Conservation (phyloP, 805 yeast species). For the Starmerella sp. region DNA sequence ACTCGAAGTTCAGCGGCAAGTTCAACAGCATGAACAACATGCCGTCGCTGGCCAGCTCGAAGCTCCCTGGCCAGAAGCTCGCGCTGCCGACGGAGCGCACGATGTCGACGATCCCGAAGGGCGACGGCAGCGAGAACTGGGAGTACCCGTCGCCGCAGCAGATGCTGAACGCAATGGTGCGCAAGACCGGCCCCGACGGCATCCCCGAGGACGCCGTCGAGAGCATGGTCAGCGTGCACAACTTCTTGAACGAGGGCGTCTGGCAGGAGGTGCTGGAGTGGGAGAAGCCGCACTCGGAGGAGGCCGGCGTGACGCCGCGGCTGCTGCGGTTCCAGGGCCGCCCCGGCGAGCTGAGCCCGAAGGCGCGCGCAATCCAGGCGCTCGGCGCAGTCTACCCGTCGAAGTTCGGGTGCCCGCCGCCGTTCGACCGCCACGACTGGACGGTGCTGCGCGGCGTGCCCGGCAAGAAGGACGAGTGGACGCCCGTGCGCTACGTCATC, state of each 20-base stretch:
- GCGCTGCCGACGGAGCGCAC: conserved; percentile 76
- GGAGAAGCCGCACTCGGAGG: conserved; percentile 63
- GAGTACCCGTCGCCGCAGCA: conserved; percentile 99
- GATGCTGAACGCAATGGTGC: conserved; percentile 94
- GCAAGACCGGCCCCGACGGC: conserved; percentile 66
- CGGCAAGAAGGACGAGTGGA: conserved; percentile 37
- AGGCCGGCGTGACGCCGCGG: conserved; percentile 55
- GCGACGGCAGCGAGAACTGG: conserved; percentile 73
- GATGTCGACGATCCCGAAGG: conserved; percentile 76
- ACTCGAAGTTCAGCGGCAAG: conserved; percentile 19
- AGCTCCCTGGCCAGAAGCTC: conserved; percentile 69
- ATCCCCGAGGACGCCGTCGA: conserved; percentile 93
- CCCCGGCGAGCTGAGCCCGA: conserved; percentile 77
- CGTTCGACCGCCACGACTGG: conserved; percentile 99
- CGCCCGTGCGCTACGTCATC: conserved; percentile 76
- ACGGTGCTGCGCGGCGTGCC: conserved; percentile 56
- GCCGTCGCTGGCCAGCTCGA: conserved; percentile 62
- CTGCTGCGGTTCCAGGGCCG: conserved; percentile 80
- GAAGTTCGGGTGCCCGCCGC: conserved; percentile 64
- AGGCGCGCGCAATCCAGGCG: conserved; percentile 58
- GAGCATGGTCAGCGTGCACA: conserved; percentile 93
- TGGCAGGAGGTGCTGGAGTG: conserved; percentile 90
- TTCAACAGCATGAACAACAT: conserved; percentile 80
- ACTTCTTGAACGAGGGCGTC: conserved; percentile 92
- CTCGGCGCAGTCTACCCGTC: conserved; percentile 64